Evolutionary conservation across 345 rosid genomes (phyloP), one percentile per base, ranked within the genome.

Genomic region (Euphorbia tirucalli): DNA sequence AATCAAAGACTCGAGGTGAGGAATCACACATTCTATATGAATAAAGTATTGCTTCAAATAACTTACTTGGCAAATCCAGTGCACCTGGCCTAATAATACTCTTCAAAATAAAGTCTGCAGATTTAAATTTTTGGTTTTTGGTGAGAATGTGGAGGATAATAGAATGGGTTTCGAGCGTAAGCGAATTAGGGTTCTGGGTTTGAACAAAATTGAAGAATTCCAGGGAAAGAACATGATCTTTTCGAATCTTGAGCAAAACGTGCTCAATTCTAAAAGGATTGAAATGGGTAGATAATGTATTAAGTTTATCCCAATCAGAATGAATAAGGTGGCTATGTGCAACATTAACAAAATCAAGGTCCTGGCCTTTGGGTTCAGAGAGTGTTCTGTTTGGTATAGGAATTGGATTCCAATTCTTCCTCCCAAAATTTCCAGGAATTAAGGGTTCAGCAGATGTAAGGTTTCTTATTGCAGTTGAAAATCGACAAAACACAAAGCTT

Each of bases 241-340:
- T 89, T 2, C 74, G 87, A 67, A 83, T 82, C 79, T 85, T 91
- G 18, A 93, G 41, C 59, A 91, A 77, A 49, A 91, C 65, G 70
- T 82, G 89, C 83, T 79, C 86, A 54, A 88, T 84, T 69, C 96
- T 82, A 67, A 84, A 74, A 1, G 91, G 83, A 2, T 88, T 80
- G 60, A 88, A 48, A 43, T 82, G 85, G 63, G 80, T 10, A 0
- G 89, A 71, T 19, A 89, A 66, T 24, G 76, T 43, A 21, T 74
- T 71, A 54, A 93, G 93, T 79, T 86, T 79, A 54, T 80, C 85
- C 98, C 96, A 91, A 66, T 90, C 90, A 49, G 90, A 88, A 60
- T 88, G 97, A 77, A 91, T 79, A 30, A 93, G 82, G 75, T 93
- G 96, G 82, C 98, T 88, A 75, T 87, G 86, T 0, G 89, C 87